Conservation (phyloP, 306 rosid species). For the Rosa multiflora region DNA sequence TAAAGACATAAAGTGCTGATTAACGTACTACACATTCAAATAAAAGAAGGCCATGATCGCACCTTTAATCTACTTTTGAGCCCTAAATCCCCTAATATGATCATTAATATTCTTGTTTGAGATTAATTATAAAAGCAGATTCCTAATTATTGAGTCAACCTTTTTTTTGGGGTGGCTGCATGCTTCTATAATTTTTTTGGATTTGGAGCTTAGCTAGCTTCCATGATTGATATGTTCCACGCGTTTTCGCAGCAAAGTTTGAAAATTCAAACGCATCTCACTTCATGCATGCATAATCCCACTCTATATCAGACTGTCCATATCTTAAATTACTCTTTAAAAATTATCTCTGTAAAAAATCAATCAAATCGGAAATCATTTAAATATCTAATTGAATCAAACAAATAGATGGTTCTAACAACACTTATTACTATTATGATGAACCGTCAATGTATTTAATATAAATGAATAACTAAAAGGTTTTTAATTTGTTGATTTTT, state of each 20-base stretch:
- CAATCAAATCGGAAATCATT: no score
- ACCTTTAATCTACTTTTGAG: not conserved
- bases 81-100: not conserved
- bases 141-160: not conserved
- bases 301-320: not conserved
- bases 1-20: not conserved
- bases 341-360: no score
- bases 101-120: not conserved
- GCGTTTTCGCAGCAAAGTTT: slow-evolving; percentile 8
- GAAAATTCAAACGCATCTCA: slow-evolving; percentile 5
- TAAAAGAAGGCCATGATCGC: not conserved
- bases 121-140: not conserved
- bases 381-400: no score
- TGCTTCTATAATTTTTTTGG: not conserved
- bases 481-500: no score
- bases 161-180: not conserved
- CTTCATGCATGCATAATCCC: slow-evolving; percentile 5
- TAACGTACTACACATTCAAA: not conserved
- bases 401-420: no score
- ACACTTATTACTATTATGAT: no score
- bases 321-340: no score
- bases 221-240: not conserved
- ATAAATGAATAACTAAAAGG: no score
- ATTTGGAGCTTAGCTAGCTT: slow-evolving; percentile 3
- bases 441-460: no score